Conservation (phyloP, 108 stramenopile genomes). For the Skeletonema costatum region DNA sequence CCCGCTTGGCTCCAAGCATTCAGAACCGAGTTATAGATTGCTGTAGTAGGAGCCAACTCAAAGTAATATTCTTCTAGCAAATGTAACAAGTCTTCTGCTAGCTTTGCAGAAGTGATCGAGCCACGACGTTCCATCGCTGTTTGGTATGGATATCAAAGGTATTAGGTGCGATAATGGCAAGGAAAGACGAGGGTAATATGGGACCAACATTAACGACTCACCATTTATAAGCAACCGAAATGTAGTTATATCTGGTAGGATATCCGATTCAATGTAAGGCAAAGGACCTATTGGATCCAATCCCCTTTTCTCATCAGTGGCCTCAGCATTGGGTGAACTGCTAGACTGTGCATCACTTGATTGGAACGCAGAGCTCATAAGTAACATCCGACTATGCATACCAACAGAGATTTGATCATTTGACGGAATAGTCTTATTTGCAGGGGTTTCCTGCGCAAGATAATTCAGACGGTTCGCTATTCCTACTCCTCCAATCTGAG, state of each 20-base stretch:
- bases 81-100: constrained; percentile 26
- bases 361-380: constrained; percentile 26
- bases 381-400: constrained; percentile 9
- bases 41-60: constrained; percentile 44
- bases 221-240: constrained; percentile 31
- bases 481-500: neutral
- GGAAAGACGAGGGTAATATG: neutral
- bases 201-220: neutral
- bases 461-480: neutral
- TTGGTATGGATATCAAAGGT: neutral
- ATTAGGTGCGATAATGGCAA: neutral
- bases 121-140: constrained; percentile 36
- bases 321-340: neutral
- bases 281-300: constrained; percentile 28
- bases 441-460: neutral
- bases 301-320: neutral
- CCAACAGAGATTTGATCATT: constrained; percentile 9
- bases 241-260: constrained; percentile 32
- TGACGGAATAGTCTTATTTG: neutral
- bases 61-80: constrained; percentile 24
- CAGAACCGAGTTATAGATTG: constrained; percentile 53
- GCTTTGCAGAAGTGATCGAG: constrained; percentile 12
- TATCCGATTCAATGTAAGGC: constrained; percentile 29
- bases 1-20: constrained; percentile 51
- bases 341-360: neutral